A percentile compares a stretch with the other conserved stretches of the same genome.
Conservation (phyloP, 768 basidiomycete genomes). For the Leccinellum luteum region DNA sequence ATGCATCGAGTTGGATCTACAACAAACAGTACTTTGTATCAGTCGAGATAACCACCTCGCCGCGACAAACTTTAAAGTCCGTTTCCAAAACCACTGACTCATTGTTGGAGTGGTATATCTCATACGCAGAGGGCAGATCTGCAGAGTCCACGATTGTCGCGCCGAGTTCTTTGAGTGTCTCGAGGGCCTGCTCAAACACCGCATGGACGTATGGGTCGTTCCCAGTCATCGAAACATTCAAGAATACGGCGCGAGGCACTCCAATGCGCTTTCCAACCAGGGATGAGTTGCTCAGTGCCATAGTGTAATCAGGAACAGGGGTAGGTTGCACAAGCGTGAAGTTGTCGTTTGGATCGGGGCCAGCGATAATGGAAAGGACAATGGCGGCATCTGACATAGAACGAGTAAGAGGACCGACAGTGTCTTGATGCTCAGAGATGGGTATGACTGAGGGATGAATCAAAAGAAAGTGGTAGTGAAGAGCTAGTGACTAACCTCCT, state of each 20-base stretch:
- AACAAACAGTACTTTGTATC: background rate
- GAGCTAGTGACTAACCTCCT: constrained; percentile 39
- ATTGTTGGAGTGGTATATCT: constrained; percentile 46
- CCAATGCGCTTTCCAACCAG: constrained; percentile 53
- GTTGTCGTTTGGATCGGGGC: constrained; percentile 52
- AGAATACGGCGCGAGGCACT: constrained; percentile 42
- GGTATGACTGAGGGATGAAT: constrained; percentile 44
- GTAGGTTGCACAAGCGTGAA: constrained; percentile 52
- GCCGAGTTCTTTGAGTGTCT: constrained; percentile 37
- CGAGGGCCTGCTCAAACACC: constrained; percentile 40
- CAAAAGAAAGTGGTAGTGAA: background rate
- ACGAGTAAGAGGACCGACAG: constrained; percentile 55
- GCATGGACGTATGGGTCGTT: constrained; percentile 31
- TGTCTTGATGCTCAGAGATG: constrained; percentile 55
- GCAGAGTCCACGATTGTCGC: constrained; percentile 61
- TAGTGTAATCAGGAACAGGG: constrained; percentile 52
- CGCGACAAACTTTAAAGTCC: constrained; percentile 57
- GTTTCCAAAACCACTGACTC: constrained; percentile 53
- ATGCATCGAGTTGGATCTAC: constrained; percentile 54
- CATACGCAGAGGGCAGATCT: constrained; percentile 55
- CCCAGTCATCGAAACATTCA: constrained; percentile 27
- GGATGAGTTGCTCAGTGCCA: constrained; percentile 47
- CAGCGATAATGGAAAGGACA: constrained; percentile 55
- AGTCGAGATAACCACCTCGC: background rate
- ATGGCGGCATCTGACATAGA: constrained; percentile 54